Evolutionary conservation across 169 alveolate species (phyloP), one percentile per base, ranked within the genome.

Genomic region (Eimeria sp.): DNA sequence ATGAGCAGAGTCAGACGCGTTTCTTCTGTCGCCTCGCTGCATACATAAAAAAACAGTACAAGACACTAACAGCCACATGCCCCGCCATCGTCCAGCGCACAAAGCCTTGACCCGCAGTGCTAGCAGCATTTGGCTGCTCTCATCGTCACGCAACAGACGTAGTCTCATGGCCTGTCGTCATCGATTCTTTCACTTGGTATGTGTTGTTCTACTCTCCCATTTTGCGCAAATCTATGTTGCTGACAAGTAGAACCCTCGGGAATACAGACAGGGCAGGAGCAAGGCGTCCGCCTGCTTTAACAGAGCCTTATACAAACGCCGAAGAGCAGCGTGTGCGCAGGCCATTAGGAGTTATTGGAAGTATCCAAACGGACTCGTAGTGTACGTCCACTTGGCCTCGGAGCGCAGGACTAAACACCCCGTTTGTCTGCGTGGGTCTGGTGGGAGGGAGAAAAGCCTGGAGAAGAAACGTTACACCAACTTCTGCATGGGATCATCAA

Each of bases 361-460:
- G 54, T 40, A 22, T 27, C 40, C 10, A 11, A 7, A 86, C 93
- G 76, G 34, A 86, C 93, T 86, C 80, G 47, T 86, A 86, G 43
- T 61, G 58, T 34, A 86, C 40, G 58, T 57, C 82, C 49, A 86
- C 76, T 61, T 86, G 16, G 80, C 93, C 93, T 30, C 93, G 93
- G 43, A 86, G 51, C 47, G 67, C 80, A 6, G 65, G 93, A 25
- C 63, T 61, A 72, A 49, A 86, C 80, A 86, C 80, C 40, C 61
- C 45, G 61, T 57, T 27, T 61, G 49, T 13, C 25, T 2, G 47
- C 63, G 40, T 58, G 40, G 93, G 93, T 16, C 6, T 43, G 7
- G 54, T 3, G 22, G 93, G 93, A 2, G 93, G 76, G 30, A 61
- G 80, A 63, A 86, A 86, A 13, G 76, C 93, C 93, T 86, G 93